A percentile compares a stretch with the other conserved stretches of the same genome.
Conservation (phyloP, 148 eudicot genomes). For the Camellia japonica region DNA sequence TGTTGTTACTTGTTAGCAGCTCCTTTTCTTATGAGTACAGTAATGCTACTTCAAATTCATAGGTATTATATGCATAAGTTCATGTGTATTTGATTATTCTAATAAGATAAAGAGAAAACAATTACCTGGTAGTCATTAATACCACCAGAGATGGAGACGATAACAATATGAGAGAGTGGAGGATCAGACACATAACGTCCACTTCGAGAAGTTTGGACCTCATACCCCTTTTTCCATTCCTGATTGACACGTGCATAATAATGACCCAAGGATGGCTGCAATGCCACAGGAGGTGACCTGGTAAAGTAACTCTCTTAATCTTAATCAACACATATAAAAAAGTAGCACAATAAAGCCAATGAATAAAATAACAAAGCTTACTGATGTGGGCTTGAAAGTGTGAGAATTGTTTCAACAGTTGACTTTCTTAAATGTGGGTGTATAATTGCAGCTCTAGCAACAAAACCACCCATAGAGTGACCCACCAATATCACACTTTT, state of each 20-base stretch:
- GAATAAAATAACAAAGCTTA: slow-evolving; percentile 33
- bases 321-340: slow-evolving; percentile 1
- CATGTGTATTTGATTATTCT: not conserved
- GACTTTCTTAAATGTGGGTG: slow-evolving; percentile 75
- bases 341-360: slow-evolving; percentile 5
- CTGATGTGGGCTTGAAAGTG: slow-evolving; percentile 98
- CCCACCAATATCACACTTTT: slow-evolving; percentile 88
- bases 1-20: too few species aligned
- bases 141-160: slow-evolving; percentile 91
- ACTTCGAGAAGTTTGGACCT: slow-evolving; percentile 52
- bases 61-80: too few species aligned
- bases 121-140: slow-evolving; percentile 91
- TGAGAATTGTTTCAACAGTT: slow-evolving; percentile 83
- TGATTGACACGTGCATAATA: slow-evolving; percentile 72
- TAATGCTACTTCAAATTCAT: too few species aligned
- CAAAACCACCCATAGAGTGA: slow-evolving; percentile 99
- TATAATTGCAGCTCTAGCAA: slow-evolving; percentile 89
- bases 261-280: slow-evolving; percentile 94
- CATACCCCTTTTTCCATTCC: slow-evolving; percentile 84
- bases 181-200: slow-evolving; percentile 51
- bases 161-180: slow-evolving; percentile 62
- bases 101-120: slow-evolving; percentile 4
- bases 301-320: slow-evolving; percentile 25
- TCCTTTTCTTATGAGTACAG: too few species aligned
- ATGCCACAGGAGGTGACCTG: slow-evolving; percentile 87